phyloP scores from a whole-genome alignment of 805 yeast genomes.

The Metschnikowia anglica region DNA sequence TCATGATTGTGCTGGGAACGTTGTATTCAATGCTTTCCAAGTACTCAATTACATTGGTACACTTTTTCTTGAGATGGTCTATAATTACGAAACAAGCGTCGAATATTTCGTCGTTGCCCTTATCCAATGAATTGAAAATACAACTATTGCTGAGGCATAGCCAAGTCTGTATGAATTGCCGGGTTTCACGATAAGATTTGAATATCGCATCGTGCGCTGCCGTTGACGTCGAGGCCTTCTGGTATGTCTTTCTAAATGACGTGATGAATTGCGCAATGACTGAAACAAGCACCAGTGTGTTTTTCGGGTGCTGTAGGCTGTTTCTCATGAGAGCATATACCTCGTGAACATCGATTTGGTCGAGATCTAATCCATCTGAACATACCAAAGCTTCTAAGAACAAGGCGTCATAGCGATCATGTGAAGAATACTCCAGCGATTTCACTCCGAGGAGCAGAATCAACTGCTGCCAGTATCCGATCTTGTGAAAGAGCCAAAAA shows the following conservation, averaged over 20 bases:
- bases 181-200: conserved; percentile 1
- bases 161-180: conserved; percentile 15
- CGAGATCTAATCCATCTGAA: conserved; percentile 20
- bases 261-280: conserved; percentile 13
- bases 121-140: conserved; percentile 18
- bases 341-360: conserved; percentile 4
- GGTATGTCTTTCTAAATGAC: neutral
- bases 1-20: neutral
- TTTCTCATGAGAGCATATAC: conserved; percentile 11
- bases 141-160: conserved; percentile 14
- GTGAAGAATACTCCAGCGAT: neutral
- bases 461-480: conserved; percentile 34
- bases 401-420: conserved; percentile 22
- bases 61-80: conserved; percentile 9
- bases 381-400: conserved; percentile 25
- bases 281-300: conserved; percentile 13
- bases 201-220: conserved; percentile 19
- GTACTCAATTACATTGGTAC: conserved; percentile 8
- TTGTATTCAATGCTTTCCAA: neutral
- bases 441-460: conserved; percentile 13
- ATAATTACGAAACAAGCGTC: conserved; percentile 17
- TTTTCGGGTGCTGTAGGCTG: conserved; percentile 18
- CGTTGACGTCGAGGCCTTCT: conserved; percentile 3
- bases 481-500: conserved; percentile 30
- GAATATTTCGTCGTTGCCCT: conserved; percentile 30